Base-by-base conservation (phyloP, 2,329 filamentous ascomycete species). In the Harringtonia lauricola region DNA sequence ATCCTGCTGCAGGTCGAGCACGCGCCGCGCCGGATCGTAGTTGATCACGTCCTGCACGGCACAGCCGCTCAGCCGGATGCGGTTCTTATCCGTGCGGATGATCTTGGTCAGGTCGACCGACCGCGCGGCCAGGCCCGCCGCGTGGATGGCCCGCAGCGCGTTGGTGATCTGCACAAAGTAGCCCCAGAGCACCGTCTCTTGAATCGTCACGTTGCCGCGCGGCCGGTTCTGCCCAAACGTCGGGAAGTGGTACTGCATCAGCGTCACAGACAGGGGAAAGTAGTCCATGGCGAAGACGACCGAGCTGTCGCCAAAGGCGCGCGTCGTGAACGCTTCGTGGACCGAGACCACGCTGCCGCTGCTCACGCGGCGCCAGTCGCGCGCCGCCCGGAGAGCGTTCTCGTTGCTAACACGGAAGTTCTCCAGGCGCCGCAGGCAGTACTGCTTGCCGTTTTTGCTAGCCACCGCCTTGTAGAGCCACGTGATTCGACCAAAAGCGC, bases 391-490 rank as follows among this genome's bases (percentile, higher is more conserved):
- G 42, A 96, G 94, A 4, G 89, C 86, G 52, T 87, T 83, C 55
- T 94, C 89, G 55, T 89, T 94, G 14, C 84, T 92, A 41, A 96
- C 65, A 12, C 87, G 82, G 57, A 88, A 95, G 39, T 87, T 84
- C 71, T 95, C 88, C 19, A 98, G 74, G 49, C 92, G 76, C 49
- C 92, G 77, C 38, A 98, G 68, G 45, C 83, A 87, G 62, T 94
- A 96, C n/a, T 81, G 79, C 51, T 85, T 81, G 12, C 89, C 92
- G 54, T 90, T 90, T 58, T 92, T 92, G 60, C 76, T 82, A 8
- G 87, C 94, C 21, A 83, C 81, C 9, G 89, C 90, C 65, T 96
- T 96, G 67, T 95, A 98, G 1, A 95, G 78, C 87, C 89, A 96
- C 54, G 83, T 95, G 7, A 83, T 79, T 56, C 87, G 94, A 24